Percentiles rank a stretch among this genome's conserved stretches.
These are phyloP conservation scores for Cryphonectria parasitica DNA, from an alignment of 2,329 filamentous ascomycete species.

Conservation along the genomic window DNA sequence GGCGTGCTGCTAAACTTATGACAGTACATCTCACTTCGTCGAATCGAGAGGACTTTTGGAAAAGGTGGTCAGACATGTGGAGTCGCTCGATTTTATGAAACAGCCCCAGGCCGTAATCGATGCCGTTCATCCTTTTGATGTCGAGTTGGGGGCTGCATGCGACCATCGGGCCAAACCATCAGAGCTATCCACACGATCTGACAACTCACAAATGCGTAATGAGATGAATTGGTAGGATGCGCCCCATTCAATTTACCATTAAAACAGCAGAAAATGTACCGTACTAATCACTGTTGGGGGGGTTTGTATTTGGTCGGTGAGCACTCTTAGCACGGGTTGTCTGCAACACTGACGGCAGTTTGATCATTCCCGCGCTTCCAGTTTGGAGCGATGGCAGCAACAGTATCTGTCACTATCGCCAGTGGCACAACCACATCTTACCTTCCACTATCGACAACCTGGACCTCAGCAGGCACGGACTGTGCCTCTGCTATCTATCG, in stretches of 20 bases:
- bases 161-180: neutral
- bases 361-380: neutral
- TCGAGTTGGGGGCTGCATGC: neutral
- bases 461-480: neutral
- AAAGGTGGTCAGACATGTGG: neutral
- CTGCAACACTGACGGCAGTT: too few relatives aligned
- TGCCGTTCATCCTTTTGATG: neutral
- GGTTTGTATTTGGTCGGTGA: too few relatives aligned
- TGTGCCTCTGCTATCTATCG: neutral
- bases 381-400: neutral
- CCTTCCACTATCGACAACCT: neutral
- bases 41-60: neutral
- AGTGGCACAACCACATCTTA: neutral
- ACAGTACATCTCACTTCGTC: neutral
- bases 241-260: too few relatives aligned
- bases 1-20: neutral
- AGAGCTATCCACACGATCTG: neutral
- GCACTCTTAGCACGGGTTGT: too few relatives aligned
- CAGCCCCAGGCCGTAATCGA: neutral
- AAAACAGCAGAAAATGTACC: neutral
- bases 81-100: neutral
- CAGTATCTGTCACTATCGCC: neutral
- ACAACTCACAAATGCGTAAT: neutral
- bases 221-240: neutral
- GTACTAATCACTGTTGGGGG: too few relatives aligned